Base-by-base conservation (phyloP, 2,329 filamentous ascomycete genomes). In the Fusarium oligoseptatum region DNA sequence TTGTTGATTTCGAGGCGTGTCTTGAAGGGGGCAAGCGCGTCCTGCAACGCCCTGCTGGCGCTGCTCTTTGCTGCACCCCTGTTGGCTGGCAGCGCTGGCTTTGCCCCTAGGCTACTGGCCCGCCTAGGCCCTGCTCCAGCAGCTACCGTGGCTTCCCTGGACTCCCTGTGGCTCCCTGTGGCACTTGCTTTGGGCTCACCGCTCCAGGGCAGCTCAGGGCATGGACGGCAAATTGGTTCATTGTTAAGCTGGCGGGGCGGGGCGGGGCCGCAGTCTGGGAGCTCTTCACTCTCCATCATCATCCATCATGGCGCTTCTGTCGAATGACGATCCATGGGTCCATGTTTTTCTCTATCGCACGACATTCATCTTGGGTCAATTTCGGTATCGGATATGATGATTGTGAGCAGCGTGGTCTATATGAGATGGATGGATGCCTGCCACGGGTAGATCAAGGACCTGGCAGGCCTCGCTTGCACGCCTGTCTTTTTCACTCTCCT, bases 1-100 rank as follows among this genome's bases (percentile, higher is more conserved):
- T 83, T 83, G 82, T 83, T 83, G 82, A 83, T 81, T 82, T 81
- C 76, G 74, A 77, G 80, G 78, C 79, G 77, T 79, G 79, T 66
- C 79, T 80, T 64, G 74, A 80, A 81, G 75, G 70, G 73, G 81
- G 81, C 76, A 83, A 81, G 82, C 82, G 82, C 82, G 80, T 81
- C 72, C 72, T 76, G 72, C 73, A 68, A 65, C 68, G 67, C 60
- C 66, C 70, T 76, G 73, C 48, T 77, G 76, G 72, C 71, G 69
- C 60, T 72, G 65, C 67, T 70, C 68, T 66, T 37, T 68, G 73
- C 72, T 67, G 75, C 67, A 36, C 55, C 66, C 66, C 74, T 68
- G 72, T 73, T 73, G 71, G 71, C 71, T 52, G 64, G 71, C 71
- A 43, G 41, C n/a, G 41, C 41, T 43, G 41, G 41, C 20, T 14